Conservation (phyloP, 2,329 filamentous ascomycete genomes). For the Colletotrichum falcatum region DNA sequence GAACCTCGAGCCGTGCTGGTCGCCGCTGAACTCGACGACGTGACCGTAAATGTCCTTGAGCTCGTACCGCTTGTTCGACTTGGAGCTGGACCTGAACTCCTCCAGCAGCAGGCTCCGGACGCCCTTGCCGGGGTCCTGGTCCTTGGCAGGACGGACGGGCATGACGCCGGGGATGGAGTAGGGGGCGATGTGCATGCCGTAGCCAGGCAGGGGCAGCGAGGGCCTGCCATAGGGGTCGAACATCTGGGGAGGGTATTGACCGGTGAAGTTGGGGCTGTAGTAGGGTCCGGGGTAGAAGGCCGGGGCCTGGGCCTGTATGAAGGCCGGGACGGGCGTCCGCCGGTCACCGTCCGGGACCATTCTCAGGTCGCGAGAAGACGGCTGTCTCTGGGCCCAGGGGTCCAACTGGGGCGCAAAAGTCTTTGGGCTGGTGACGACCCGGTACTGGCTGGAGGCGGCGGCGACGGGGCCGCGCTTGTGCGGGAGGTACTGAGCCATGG, state of each 20-base stretch:
- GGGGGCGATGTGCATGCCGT: conserved; percentile 50
- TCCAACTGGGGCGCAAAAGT: conserved; percentile 49
- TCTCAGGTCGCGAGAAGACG: conserved; percentile 51
- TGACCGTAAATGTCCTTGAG: conserved; percentile 89
- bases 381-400: conserved; percentile 53
- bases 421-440: conserved; percentile 42
- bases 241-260: conserved; percentile 52
- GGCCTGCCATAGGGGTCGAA: conserved; percentile 49
- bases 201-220: conserved; percentile 44
- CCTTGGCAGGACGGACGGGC: conserved; percentile 57
- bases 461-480: conserved; percentile 52
- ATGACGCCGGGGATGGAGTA: conserved; percentile 46
- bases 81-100: conserved; percentile 82
- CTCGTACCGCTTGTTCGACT: conserved; percentile 80
- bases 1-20: conserved; percentile 95
- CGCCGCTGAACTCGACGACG: conserved; percentile 93
- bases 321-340: conserved; percentile 50
- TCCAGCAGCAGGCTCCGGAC: conserved; percentile 80
- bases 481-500: conserved; percentile 41
- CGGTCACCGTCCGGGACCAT: conserved; percentile 53
- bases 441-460: conserved; percentile 46
- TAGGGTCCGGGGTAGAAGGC: conserved; percentile 50
- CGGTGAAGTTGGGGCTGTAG: conserved; percentile 52
- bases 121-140: conserved; percentile 69
- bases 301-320: conserved; percentile 45